Conservation (phyloP, 352 stramenopile genomes). For the Phytophthora fragariaefolia region DNA sequence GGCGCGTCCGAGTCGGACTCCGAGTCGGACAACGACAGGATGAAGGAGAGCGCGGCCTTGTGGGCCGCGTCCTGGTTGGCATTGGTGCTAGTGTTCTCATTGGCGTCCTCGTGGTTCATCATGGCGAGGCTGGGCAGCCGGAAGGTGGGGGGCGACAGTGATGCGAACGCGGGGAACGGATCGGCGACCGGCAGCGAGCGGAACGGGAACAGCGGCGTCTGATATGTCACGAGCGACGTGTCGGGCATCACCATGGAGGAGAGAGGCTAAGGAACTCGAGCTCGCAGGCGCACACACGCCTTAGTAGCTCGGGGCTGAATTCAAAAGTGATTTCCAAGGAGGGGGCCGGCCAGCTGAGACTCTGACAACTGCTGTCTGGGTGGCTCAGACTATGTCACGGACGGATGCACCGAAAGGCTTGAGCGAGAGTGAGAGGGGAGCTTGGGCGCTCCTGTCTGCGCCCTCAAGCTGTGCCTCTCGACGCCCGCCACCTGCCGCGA, state of each 20-base stretch:
- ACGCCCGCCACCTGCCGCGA: slow-evolving; percentile 12
- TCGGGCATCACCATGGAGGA: slow-evolving; percentile 33
- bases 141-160: slow-evolving; percentile 10
- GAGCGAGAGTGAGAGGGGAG: slow-evolving; percentile 23
- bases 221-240: slow-evolving; percentile 30
- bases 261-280: slow-evolving; percentile 9
- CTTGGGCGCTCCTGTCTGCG: slow-evolving; percentile 6
- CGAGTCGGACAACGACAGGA: slow-evolving; percentile 42
- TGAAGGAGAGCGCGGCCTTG: slow-evolving; percentile 45
- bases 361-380: slow-evolving; percentile 32
- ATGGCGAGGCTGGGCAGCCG: slow-evolving; percentile 26
- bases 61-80: slow-evolving; percentile 23
- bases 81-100: slow-evolving; percentile 17
- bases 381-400: slow-evolving; percentile 46
- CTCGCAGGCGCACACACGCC: neutral
- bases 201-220: slow-evolving; percentile 21
- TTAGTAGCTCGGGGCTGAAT: slow-evolving; percentile 18
- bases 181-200: slow-evolving; percentile 16
- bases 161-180: slow-evolving; percentile 16
- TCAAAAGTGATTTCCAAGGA: slow-evolving; percentile 36
- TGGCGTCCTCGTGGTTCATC: slow-evolving; percentile 26
- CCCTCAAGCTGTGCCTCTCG: slow-evolving; percentile 7
- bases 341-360: slow-evolving; percentile 18
- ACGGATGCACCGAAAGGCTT: slow-evolving; percentile 41
- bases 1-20: slow-evolving; percentile 24